A percentile compares a stretch with the other conserved stretches of the same genome.
phyloP scores from a whole-genome alignment of 441 rosid species.

The Populus hybrid region DNA sequence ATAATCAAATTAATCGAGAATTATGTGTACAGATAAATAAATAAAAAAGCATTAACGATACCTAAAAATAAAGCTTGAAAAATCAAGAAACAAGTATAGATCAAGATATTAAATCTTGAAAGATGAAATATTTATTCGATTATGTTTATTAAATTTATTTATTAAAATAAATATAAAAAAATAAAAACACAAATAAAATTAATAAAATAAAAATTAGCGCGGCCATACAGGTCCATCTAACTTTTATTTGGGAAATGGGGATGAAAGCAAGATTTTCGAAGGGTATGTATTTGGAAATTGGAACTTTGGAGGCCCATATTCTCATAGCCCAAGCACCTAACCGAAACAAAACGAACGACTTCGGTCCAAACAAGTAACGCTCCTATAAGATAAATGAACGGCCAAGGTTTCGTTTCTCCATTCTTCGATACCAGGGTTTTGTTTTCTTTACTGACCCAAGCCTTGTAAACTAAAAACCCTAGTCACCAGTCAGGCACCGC shows the following conservation, averaged over 20 bases:
- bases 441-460: neutral
- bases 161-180: too few relatives aligned
- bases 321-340: neutral
- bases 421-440: slow-evolving; percentile 17
- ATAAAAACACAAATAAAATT: too few relatives aligned
- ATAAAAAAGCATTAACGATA: too few relatives aligned
- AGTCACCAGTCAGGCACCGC: slow-evolving; percentile 4
- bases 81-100: too few relatives aligned
- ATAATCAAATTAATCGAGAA: too few relatives aligned
- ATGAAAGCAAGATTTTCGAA: neutral
- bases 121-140: too few relatives aligned
- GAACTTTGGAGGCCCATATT: neutral
- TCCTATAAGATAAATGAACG: slow-evolving; percentile 13
- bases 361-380: neutral
- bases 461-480: slow-evolving; percentile 15
- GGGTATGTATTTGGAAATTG: neutral
- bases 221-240: neutral
- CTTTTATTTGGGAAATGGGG: neutral
- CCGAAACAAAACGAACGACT: neutral
- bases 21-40: too few relatives aligned
- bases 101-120: too few relatives aligned
- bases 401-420: slow-evolving; percentile 1
- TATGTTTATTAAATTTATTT: too few relatives aligned
- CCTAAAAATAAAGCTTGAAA: too few relatives aligned
- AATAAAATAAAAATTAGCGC: neutral